Base-by-base conservation (phyloP, 73 alveolate species). In the Tetrahymena borealis region DNA sequence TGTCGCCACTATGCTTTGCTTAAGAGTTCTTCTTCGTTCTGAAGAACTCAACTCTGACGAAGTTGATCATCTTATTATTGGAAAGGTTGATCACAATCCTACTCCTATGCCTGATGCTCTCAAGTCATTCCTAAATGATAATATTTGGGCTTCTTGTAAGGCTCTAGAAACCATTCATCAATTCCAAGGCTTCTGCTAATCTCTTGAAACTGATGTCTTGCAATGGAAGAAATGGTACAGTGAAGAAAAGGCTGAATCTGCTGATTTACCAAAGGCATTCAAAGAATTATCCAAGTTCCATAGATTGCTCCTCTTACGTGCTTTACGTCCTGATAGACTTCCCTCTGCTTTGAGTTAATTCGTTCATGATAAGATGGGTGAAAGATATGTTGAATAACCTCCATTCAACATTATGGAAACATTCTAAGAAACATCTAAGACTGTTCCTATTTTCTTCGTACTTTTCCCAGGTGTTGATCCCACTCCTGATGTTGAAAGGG, bases 401-500 rank as follows among this genome's bases (percentile, higher is more conserved):
- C 99, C 99, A 91, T 99, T 99, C 95, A 98, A 96, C 94, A 98
- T 99, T 98, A 97, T 95, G 90, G 98, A 97, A 2, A 98, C 99
- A 91, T 99, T 96, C 90, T 96, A 96, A 35, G 99, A 99, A 96
- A 97, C 99, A 94, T 94, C 97, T 42, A 93, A 97, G 79, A 94
- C 96, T 79, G 97, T 99, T 33, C 99, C 99, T 20, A 96, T 98
- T 91, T 99, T 99, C 99, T 99, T 99, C 94, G 99, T 99, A 33
- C 96, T 99, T 31, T 99, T 99, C 99, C 99, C 99, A 39, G 99
- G 99, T 93, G 99, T 98, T 78, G 99, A 99, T 94, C 99, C 99
- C 18, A 99, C 99, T 11, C 99, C 99, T 38, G 99, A 98, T 79
- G 99, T 99, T 32, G 99, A 99, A 97, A 98, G 97, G 78, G 96